Evolutionary conservation across 2,329 filamentous ascomycete genomes (phyloP).

Genomic region (Talaromyces islandicus): DNA sequence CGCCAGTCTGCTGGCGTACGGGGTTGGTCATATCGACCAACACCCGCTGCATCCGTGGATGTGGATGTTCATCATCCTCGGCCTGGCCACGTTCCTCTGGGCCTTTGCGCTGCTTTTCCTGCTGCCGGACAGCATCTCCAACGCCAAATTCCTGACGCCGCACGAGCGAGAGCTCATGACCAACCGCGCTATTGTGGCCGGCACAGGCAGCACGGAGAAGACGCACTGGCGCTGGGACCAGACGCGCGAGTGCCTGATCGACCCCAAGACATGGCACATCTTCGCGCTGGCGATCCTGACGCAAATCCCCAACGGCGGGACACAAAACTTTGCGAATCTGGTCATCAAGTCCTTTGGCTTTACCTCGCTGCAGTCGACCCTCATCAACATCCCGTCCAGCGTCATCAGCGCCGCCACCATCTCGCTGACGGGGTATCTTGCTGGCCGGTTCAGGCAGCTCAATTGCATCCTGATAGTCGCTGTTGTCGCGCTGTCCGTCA

Average conservation of each 20-base stretch:
- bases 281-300: conserved; percentile 50
- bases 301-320: conserved; percentile 51
- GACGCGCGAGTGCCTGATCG: conserved; percentile 42
- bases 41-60: conserved; percentile 48
- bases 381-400: conserved; percentile 56
- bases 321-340: conserved; percentile 48
- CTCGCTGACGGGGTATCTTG: conserved; percentile 22
- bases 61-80: conserved; percentile 55
- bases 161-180: conserved; percentile 44
- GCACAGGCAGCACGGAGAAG: conserved; percentile 46
- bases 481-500: not conserved
- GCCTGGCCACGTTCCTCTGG: conserved; percentile 31
- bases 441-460: not conserved
- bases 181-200: conserved; percentile 47
- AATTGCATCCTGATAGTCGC: conserved; percentile 4
- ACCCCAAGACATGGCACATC: conserved; percentile 56
- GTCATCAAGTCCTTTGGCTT: conserved; percentile 45
- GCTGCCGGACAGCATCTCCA: conserved; percentile 41
- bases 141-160: conserved; percentile 37
- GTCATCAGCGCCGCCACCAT: conserved; percentile 49
- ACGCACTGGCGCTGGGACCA: conserved; percentile 27
- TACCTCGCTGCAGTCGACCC: conserved; percentile 48
- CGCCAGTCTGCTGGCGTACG: conserved; percentile 52
- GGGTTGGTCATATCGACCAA: conserved; percentile 53
- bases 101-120: conserved; percentile 22